phyloP scores from a whole-genome alignment of 805 yeast genomes.

The Yarrowia yakushimensis region DNA sequence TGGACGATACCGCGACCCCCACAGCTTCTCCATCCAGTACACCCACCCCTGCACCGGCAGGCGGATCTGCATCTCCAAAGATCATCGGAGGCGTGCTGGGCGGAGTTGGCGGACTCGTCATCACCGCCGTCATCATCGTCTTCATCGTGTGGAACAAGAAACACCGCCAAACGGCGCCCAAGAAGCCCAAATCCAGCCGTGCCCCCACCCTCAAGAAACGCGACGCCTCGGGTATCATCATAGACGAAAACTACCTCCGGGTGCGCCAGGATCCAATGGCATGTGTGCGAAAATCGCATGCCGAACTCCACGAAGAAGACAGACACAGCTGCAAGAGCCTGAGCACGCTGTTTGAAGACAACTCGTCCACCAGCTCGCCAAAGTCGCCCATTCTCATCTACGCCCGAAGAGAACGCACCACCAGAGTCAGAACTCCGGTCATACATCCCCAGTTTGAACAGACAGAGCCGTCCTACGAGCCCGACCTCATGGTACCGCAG shows the following conservation, averaged over 20 bases:
- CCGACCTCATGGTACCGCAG: background rate
- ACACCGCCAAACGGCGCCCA: background rate
- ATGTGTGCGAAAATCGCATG: background rate
- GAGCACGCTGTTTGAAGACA: slow-evolving; percentile 9
- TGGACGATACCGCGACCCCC: background rate
- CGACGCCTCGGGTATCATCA: slow-evolving; percentile 7
- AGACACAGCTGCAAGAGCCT: background rate
- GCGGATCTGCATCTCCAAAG: background rate
- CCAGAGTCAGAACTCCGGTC: background rate
- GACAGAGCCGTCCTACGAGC: background rate
- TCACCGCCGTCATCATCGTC: background rate
- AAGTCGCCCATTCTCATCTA: background rate
- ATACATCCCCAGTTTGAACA: background rate
- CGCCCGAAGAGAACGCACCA: background rate
- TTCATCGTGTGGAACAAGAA: background rate
- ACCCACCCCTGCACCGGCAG: background rate
- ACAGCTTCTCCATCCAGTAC: background rate
- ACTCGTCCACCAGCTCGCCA: background rate
- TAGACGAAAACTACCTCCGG: background rate
- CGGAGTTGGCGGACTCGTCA: background rate
- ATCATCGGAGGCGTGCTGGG: slow-evolving; percentile 2
- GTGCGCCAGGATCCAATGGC: background rate
- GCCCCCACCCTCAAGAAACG: background rate
- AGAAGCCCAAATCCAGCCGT: background rate
- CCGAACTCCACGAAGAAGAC: background rate